These are phyloP conservation scores for Trichoderma atrobrunneum DNA, from an alignment of 2,329 filamentous ascomycete species.

Conservation along the genomic window DNA sequence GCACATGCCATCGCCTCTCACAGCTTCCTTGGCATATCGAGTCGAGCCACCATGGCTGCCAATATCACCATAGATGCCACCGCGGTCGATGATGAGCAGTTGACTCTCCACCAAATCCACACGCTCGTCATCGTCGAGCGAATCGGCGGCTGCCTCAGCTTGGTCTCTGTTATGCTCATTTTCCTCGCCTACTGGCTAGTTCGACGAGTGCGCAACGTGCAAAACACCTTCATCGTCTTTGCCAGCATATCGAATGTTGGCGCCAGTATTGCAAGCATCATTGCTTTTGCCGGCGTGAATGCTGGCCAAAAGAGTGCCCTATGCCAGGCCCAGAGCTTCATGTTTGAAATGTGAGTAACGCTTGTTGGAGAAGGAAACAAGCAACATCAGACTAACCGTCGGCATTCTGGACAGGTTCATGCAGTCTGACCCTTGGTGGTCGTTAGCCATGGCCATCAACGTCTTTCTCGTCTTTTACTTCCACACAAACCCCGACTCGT, in stretches of 20 bases:
- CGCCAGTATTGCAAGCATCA: slow-evolving; percentile 64
- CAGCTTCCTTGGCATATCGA: neutral
- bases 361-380: neutral
- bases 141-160: slow-evolving; percentile 51
- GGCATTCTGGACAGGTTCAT: slow-evolving; percentile 57
- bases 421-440: slow-evolving; percentile 74
- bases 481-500: slow-evolving; percentile 61
- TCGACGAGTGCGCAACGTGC: slow-evolving; percentile 54
- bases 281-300: slow-evolving; percentile 63
- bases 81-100: slow-evolving; percentile 26
- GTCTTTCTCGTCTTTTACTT: slow-evolving; percentile 69
- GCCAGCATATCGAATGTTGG: slow-evolving; percentile 59
- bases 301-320: slow-evolving; percentile 53
- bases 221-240: slow-evolving; percentile 61
- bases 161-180: slow-evolving; percentile 50
- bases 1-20: neutral
- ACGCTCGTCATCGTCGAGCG: slow-evolving; percentile 50
- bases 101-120: slow-evolving; percentile 38
- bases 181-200: slow-evolving; percentile 51
- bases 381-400: neutral
- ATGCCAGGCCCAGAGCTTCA: slow-evolving; percentile 59
- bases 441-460: slow-evolving; percentile 78
- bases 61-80: neutral
- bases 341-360: slow-evolving; percentile 63
- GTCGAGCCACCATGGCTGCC: neutral